phyloP scores from a whole-genome alignment of 2,329 filamentous ascomycete genomes.

The Talaromyces albobiverticillius region DNA sequence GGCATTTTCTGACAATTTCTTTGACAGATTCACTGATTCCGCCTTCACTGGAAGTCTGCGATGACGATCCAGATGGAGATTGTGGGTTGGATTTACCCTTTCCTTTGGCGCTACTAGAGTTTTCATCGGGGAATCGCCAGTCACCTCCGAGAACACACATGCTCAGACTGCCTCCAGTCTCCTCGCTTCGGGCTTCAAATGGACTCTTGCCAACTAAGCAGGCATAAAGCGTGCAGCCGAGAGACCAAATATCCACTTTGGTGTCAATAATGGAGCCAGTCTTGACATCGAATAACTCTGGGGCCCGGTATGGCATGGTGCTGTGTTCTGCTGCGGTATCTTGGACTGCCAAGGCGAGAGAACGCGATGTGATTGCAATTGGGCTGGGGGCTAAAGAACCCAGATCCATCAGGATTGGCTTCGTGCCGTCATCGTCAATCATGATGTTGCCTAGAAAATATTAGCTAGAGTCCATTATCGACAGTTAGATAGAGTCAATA shows the following conservation, averaged over 20 bases:
- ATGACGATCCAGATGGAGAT: slow-evolving; percentile 4
- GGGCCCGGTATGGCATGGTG: slow-evolving; percentile 97
- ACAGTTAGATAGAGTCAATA: slow-evolving; percentile 40
- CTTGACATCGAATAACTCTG: slow-evolving; percentile 96
- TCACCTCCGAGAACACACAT: slow-evolving; percentile 91
- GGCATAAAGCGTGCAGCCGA: slow-evolving; percentile 96
- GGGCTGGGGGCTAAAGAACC: slow-evolving; percentile 87
- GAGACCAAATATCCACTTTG: slow-evolving; percentile 96
- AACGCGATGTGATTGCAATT: slow-evolving; percentile 83
- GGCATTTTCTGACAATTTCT: slow-evolving; percentile 80
- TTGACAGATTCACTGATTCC: slow-evolving; percentile 76
- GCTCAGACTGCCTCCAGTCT: slow-evolving; percentile 89
- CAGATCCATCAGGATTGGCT: slow-evolving; percentile 95
- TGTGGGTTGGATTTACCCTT: slow-evolving; percentile 48
- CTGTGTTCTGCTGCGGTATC: slow-evolving; percentile 94
- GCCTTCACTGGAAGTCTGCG: neutral
- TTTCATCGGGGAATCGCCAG: slow-evolving; percentile 92
- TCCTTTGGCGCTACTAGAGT: slow-evolving; percentile 59
- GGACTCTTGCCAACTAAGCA: slow-evolving; percentile 95
- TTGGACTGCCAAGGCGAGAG: slow-evolving; percentile 85
- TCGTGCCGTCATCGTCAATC: slow-evolving; percentile 87
- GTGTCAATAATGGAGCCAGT: slow-evolving; percentile 89
- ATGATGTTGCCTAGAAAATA: slow-evolving; percentile 77
- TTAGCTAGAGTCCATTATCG: neutral
- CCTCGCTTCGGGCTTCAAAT: slow-evolving; percentile 92